A percentile compares a stretch with the other conserved stretches of the same genome.
Evolutionary conservation across 2,329 filamentous ascomycete genomes (phyloP).

Genomic region (Capronia coronata): DNA sequence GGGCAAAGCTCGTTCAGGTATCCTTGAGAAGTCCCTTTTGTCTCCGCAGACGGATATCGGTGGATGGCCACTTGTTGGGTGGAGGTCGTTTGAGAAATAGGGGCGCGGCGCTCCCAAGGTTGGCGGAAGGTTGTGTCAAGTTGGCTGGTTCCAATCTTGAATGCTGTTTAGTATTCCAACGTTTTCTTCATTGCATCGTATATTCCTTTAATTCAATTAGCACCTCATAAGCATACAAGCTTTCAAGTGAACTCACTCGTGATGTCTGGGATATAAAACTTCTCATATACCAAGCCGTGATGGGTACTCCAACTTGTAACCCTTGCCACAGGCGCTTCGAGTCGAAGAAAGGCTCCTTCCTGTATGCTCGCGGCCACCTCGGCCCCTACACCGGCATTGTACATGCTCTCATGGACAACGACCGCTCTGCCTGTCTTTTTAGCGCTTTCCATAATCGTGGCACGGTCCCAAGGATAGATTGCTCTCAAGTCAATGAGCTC

Average conservation of each 20-base stretch:
- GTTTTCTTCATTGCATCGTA: conserved; percentile 65
- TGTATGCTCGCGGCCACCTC: conserved; percentile 86
- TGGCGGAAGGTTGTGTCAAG: background rate
- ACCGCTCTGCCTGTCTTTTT: conserved; percentile 79
- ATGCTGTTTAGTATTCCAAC: conserved; percentile 52
- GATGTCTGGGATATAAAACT: conserved; percentile 76
- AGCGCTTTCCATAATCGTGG: conserved; percentile 73
- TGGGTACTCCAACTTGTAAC: conserved; percentile 89
- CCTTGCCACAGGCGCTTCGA: conserved; percentile 79
- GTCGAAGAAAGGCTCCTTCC: conserved; percentile 72
- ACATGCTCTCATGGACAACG: conserved; percentile 87
- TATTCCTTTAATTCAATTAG: conserved; percentile 43
- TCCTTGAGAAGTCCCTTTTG: too few relatives aligned
- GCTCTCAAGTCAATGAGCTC: conserved; percentile 86
- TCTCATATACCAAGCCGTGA: conserved; percentile 70
- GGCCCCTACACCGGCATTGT: conserved; percentile 81
- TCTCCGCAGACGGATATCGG: too few relatives aligned
- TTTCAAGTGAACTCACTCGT: conserved; percentile 58
- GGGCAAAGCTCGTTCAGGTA: too few relatives aligned
- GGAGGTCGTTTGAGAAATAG: too few relatives aligned
- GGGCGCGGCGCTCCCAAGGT: too few relatives aligned
- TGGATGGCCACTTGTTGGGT: too few relatives aligned
- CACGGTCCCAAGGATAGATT: conserved; percentile 85
- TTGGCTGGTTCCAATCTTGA: background rate
- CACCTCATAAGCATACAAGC: background rate